phyloP scores from a whole-genome alignment of 805 yeast species.

The Limtongozyma cylindracea region DNA sequence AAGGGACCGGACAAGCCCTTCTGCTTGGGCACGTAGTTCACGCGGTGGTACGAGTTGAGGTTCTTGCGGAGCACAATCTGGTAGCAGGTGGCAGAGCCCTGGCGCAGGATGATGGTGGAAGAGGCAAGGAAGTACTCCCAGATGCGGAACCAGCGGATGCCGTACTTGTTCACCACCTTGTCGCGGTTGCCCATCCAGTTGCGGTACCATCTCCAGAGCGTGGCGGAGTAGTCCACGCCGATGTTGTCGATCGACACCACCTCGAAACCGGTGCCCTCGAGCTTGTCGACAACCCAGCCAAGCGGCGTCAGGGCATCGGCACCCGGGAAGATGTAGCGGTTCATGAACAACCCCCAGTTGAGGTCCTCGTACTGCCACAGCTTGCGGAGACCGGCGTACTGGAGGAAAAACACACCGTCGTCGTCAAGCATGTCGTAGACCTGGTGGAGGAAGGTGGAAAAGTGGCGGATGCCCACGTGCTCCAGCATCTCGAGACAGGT shows the following conservation, averaged over 20 bases:
- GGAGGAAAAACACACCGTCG: conserved; percentile 71
- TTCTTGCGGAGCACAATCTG: conserved; percentile 84
- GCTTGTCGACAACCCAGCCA: conserved; percentile 49
- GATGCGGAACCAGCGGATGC: conserved; percentile 74
- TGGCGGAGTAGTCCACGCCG: conserved; percentile 82
- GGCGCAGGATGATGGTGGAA: conserved; percentile 70
- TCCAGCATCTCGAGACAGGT: conserved; percentile 90
- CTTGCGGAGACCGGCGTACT: conserved; percentile 79
- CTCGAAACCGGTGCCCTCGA: conserved; percentile 76
- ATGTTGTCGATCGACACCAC: conserved; percentile 64
- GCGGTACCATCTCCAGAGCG: conserved; percentile 85
- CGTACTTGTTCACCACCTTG: conserved; percentile 53
- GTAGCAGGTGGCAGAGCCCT: conserved; percentile 81
- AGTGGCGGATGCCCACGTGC: conserved; percentile 83
- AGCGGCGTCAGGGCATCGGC: conserved; percentile 92
- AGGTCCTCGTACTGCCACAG: conserved; percentile 88
- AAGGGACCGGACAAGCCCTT: conserved; percentile 42
- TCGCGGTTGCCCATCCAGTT: conserved; percentile 80
- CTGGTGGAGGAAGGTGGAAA: conserved; percentile 49
- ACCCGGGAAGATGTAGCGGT: conserved; percentile 91
- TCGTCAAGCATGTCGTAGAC: conserved; percentile 75
- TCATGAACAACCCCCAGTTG: conserved; percentile 89
- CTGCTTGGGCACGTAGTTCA: conserved; percentile 59
- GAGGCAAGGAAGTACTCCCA: conserved; percentile 81
- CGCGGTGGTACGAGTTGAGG: conserved; percentile 60